phyloP scores from a whole-genome alignment of 441 rosid genomes.

The Adansonia grandidieri region DNA sequence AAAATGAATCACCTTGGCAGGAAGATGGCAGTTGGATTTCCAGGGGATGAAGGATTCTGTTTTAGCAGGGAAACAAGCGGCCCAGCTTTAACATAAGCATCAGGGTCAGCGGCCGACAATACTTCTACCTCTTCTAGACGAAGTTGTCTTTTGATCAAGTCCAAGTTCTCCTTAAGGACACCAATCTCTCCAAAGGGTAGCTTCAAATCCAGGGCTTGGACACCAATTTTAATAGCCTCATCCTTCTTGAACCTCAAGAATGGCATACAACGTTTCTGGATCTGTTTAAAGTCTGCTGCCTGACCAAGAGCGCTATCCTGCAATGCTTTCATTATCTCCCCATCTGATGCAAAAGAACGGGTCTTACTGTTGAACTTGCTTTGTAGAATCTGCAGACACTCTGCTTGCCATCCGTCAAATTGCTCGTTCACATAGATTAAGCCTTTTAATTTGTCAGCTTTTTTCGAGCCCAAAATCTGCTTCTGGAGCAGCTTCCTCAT shows the following conservation, averaged over 20 bases:
- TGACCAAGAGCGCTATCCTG: conserved; percentile 56
- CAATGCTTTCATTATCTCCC: conserved; percentile 61
- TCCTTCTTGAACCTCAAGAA: conserved; percentile 89
- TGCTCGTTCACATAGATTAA: conserved; percentile 79
- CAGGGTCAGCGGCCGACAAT: too few species aligned
- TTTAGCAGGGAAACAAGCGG: too few species aligned
- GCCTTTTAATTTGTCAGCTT: conserved; percentile 50
- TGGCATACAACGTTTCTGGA: conserved; percentile 83
- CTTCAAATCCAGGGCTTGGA: conserved; percentile 73
- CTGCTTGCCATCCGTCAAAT: conserved; percentile 89
- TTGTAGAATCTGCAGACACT: conserved; percentile 72
- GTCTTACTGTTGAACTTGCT: conserved; percentile 55
- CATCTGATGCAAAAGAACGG: conserved; percentile 57
- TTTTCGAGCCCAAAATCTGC: conserved; percentile 45
- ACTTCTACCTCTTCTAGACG: too few species aligned
- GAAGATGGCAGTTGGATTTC: too few species aligned
- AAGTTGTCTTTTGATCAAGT: conserved; percentile 76
- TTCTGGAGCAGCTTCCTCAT: conserved; percentile 82
- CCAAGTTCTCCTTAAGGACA: conserved; percentile 73
- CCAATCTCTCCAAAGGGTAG: conserved; percentile 87
- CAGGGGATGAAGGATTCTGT: too few species aligned
- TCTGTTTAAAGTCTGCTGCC: conserved; percentile 60
- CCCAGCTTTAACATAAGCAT: too few species aligned
- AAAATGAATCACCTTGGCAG: too few species aligned
- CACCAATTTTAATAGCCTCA: conserved; percentile 66